Percentiles rank a stretch among this genome's conserved stretches.
Conservation (phyloP, 2,329 filamentous ascomycete species). For the Coniochaeta sp. region DNA sequence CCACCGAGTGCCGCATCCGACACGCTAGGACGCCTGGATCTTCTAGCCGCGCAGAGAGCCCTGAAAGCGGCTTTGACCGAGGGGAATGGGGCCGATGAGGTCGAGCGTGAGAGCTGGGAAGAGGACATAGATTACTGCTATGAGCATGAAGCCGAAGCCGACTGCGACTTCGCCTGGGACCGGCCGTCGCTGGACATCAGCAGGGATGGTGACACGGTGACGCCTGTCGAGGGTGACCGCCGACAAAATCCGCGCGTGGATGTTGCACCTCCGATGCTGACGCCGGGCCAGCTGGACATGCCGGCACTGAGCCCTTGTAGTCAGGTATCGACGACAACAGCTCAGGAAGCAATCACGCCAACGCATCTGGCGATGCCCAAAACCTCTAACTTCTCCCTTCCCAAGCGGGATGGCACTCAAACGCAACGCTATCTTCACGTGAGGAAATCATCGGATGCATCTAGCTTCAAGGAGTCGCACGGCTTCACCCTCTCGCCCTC, state of each 20-base stretch:
- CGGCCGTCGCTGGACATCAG: conserved; percentile 43
- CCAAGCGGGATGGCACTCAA: conserved; percentile 25
- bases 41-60: conserved; percentile 26
- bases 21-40: conserved; percentile 38
- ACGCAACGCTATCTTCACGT: conserved; percentile 23
- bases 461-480: conserved; percentile 51
- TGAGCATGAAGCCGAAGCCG: conserved; percentile 58
- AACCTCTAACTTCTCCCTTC: conserved; percentile 45
- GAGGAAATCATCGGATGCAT: conserved; percentile 37
- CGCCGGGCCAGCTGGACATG: conserved; percentile 29
- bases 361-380: conserved; percentile 25
- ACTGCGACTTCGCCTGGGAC: conserved; percentile 61
- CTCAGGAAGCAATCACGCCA: conserved; percentile 37
- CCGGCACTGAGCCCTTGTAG: conserved; percentile 43
- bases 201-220: conserved; percentile 20
- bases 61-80: conserved; percentile 18
- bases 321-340: conserved; percentile 30
- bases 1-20: conserved; percentile 41
- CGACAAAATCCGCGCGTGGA: conserved; percentile 7
- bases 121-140: conserved; percentile 66
- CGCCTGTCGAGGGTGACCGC: conserved; percentile 14
- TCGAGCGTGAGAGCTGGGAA: conserved; percentile 51
- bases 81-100: conserved; percentile 17
- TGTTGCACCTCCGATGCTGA: conserved; percentile 17
- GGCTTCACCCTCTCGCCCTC: conserved; percentile 54